Base-by-base conservation (phyloP, 306 rosid genomes). In the Cucurbita pepo region DNA sequence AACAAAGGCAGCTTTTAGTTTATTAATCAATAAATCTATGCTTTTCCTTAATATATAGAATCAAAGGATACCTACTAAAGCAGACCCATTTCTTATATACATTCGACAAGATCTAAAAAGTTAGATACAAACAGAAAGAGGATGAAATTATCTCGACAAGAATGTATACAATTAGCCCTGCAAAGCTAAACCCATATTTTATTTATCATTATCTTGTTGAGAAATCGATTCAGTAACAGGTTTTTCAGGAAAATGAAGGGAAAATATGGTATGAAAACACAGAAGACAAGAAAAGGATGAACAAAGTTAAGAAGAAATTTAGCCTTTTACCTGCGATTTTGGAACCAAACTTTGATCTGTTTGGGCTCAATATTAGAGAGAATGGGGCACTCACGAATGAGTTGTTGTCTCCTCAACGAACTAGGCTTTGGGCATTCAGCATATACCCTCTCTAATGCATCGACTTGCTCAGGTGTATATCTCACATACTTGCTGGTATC, bases 341-440 rank as follows among this genome's bases (percentile, higher is more conserved):
- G 98, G 73, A 93, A 93, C 98, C 98, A 93, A 41, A 93, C 97
- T 87, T 93, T 93, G 90, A 93, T 93, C 89, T 93, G 98, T 73
- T 93, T 93, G 0, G 98, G 94, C 63, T 93, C 98, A 82, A 93
- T 93, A 54, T 93, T 88, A 12, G 84, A 83, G 51, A 93, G 97
- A 56, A 93, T 93, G 30, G 97, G 98, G 15, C 98, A 93, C 75
- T 93, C 98, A 48, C 97, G 82, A 13, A 93, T 93, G 75, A 93
- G 97, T 64, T 93, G 98, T 48, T 93, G 98, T 59, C 98, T 88
- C 50, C 96, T 84, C 78, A 90, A 52, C 54, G 98, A 93, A 75
- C 91, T 88, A 4, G 98, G 98, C 78, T 93, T 93, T 0, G 98
- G 98, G 38, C 98, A 93, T 79, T 93, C 98, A 0, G 89, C 54